Evolutionary conservation across 169 alveolate species (phyloP).

Genomic region (Eimeria sp.): DNA sequence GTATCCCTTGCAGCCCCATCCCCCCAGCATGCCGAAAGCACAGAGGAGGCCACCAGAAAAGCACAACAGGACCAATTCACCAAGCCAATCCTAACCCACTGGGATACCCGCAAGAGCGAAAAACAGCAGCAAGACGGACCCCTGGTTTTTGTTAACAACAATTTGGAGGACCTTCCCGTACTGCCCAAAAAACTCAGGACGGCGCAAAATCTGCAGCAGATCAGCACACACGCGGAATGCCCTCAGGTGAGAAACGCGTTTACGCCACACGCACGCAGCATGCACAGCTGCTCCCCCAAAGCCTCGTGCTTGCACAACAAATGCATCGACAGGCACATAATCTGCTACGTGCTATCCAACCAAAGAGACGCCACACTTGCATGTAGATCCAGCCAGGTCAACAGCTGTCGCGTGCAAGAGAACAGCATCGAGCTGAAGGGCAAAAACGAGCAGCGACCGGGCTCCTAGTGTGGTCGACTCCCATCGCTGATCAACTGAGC

Average conservation of each 20-base stretch:
- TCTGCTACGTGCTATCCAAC: not conserved
- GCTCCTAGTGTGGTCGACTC: not conserved
- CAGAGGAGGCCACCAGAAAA: not conserved
- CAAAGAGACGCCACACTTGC: not conserved
- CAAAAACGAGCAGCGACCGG: not conserved
- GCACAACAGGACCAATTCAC: not conserved
- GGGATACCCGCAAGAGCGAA: not conserved
- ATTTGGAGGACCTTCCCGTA: conserved; percentile 93
- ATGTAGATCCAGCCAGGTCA: not conserved
- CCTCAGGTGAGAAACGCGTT: not conserved
- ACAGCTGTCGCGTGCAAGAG: not conserved
- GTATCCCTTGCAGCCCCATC: not conserved
- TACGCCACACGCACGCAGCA: not conserved
- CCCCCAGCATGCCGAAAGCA: not conserved
- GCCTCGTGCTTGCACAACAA: not conserved
- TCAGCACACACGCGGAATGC: not conserved
- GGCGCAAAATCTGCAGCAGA: conserved; percentile 84
- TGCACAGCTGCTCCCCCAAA: not conserved
- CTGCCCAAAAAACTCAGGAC: conserved; percentile 93
- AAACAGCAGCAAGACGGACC: conserved; percentile 26
- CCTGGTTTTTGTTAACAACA: conserved; percentile 91
- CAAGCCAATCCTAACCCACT: not conserved
- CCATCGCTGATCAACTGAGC: not conserved
- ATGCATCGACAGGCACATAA: not conserved
- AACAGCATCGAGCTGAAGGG: not conserved